Evolutionary conservation across 352 stramenopile species (phyloP), one percentile per base, ranked within the genome.

Genomic region (Phytophthora pseudosyringae): DNA sequence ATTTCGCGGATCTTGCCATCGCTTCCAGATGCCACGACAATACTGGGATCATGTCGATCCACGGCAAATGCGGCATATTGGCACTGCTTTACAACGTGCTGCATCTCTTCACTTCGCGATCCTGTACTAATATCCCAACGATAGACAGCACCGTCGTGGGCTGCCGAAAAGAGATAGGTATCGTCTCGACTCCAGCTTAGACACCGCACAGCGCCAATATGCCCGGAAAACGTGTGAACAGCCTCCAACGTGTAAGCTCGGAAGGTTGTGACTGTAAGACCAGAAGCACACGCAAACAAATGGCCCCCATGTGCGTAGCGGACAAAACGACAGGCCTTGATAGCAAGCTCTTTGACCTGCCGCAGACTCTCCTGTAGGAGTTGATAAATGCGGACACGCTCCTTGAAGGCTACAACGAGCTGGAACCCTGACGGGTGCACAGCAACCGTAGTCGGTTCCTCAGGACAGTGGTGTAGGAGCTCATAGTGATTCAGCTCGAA

Each of bases 81-180:
- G 25, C 82, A 91, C 13, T 93, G 83, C 60, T 94, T 94, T 28
- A 88, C 76, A 5, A 91, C 66, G 36, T 91, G 80, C 36, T 91
- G 83, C 56, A 89, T 82, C 10, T 92, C 83, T 48, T 94, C 86
- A 43, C 80, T 86, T 21, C 86, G 79, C n/a, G 45, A 69, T 3
- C 86, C 86, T 35, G 47, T 67, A 47, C 35, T 74, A 13, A 85
- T 75, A 48, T 78, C 80, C 89, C 89, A 96, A 33, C 85, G 83
- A 36, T 94, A 97, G 3, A 96, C 73, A 2, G 86, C 83, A 5
- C 89, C 88, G 38, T 97, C 89, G 33, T 91, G 77, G 5, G 75
- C 89, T 32, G 81, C 78, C 5, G 88, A 95, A 64, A 86, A 93
- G 12, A 97, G 56, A 41, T 87, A 89, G 15, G 64, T 76, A 53